Base-by-base conservation (phyloP, 2,329 filamentous ascomycete genomes). In the Cryphonectria radicalis region DNA sequence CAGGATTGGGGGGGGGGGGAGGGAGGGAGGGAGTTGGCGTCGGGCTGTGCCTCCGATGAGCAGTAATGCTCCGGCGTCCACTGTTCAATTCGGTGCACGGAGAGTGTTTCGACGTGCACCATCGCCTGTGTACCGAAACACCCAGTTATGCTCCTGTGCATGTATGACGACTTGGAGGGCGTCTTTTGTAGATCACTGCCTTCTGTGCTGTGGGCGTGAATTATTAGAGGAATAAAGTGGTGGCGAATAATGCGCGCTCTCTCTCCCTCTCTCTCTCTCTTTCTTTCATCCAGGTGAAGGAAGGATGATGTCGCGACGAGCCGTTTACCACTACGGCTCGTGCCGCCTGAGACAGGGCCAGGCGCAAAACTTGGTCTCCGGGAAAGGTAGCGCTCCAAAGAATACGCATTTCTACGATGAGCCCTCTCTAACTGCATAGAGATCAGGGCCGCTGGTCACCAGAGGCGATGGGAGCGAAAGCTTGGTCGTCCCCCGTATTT, bases 241-340 rank as follows among this genome's bases (percentile, higher is more conserved):
- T 35, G 32, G 59, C 2, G 11, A 35, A 40, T 40, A 32, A 32
- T 32, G 32, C 32, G 32, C 37, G 11, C 37, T 40, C 37, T 40
- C 37, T 40, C 37, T 40, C 37, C 11, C 37, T 40, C 37, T 40
- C 37, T 40, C 37, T 40, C 37, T 40, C 7, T 37, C 59, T 37
- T 6, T 59, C 28, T n/a, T 7, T 59, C 22, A 25, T 35, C 28
- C 55, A 59, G 55, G 28, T 59, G 28, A 32, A 46, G 55, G 28
- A 46, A 67, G 63, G 40, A 72, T 55, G 70, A 37, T 55, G 67
- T 43, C 40, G 67, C 63, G 63, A 63, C 17, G 55, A 62, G 59
- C 67, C 67, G 67, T 67, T 63, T 63, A 63, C 66, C 60, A 68
- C 53, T 67, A 42, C 70, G 70, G 70, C 25, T 65, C 63, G 40